Evolutionary conservation across 106 monocot genomes (phyloP).

Genomic region (Vanilla planifolia): DNA sequence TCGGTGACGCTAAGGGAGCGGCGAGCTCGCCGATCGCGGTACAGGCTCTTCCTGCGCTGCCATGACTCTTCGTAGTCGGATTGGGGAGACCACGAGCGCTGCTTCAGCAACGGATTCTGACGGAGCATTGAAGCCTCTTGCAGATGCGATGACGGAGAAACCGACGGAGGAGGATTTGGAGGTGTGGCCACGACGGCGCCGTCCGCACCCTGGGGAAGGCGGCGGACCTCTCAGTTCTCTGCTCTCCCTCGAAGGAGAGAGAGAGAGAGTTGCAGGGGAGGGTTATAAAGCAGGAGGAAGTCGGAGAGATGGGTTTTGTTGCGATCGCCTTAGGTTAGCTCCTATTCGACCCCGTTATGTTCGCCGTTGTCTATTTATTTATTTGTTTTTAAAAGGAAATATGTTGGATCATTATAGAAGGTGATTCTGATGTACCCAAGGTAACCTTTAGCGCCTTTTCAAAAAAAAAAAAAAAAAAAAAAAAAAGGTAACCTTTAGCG

Average conservation of each 20-base stretch:
- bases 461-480: too few species aligned
- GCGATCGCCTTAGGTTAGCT: too few species aligned
- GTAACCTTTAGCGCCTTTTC: too few species aligned
- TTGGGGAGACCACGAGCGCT: slow-evolving; percentile 77
- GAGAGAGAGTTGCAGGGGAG: not conserved
- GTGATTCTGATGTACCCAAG: too few species aligned
- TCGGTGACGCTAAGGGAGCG: slow-evolving; percentile 57
- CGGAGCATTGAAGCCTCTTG: not conserved
- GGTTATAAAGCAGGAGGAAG: not conserved
- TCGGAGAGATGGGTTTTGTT: too few species aligned
- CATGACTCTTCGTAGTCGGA: slow-evolving; percentile 57
- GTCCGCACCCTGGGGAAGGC: not conserved
- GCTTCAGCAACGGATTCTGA: slow-evolving; percentile 32
- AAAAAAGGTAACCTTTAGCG: too few species aligned
- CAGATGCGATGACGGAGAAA: too few species aligned
- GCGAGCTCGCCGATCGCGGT: slow-evolving; percentile 20
- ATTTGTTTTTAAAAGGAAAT: too few species aligned
- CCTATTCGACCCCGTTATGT: too few species aligned
- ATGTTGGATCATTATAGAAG: too few species aligned
- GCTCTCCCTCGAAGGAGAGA: not conserved
- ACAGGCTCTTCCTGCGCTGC: slow-evolving; percentile 40
- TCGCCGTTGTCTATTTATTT: too few species aligned
- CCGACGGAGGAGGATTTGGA: not conserved
- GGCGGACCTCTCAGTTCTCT: not conserved
- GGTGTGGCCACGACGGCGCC: too few species aligned